Base-by-base conservation (phyloP, 2,329 filamentous ascomycete species). In the Pseudonectria foliicola region DNA sequence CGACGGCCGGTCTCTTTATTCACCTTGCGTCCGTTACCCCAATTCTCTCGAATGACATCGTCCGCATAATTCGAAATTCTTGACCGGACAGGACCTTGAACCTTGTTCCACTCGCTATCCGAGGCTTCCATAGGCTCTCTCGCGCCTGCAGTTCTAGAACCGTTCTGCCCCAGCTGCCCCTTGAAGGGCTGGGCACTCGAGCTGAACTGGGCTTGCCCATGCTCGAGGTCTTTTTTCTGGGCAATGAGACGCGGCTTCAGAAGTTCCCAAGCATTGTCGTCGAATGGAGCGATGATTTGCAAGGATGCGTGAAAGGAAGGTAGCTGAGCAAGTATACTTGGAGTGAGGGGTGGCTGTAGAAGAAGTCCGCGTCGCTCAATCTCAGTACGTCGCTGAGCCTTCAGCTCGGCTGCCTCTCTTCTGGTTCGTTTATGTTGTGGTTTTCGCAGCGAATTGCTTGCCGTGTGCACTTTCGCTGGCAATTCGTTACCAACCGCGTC, bases 271-370 rank as follows among this genome's bases (percentile, higher is more conserved):
- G 79, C 75, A 35, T 68, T 64, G 39, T 87, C 81, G 44, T 75
- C 79, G 48, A 90, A 64, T 13, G 80, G 78, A 15, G 74, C 70
- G 8, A 75, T 73, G 25, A 86, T 82, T 43, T 85, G 76, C 29
- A 84, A 71, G 21, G 85, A 80, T 25, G 81, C 82, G 52, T 82
- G 76, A 56, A 87, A 90, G 2, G 82, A 78, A 30, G 82, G 73
- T 59, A 87, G 84, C 50, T 82, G 78, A 36, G 71, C 71, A 38
- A 89, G 65, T 27, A 84, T 67, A 44, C 68, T 70, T 26, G 77
- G 61, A 31, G 66, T 62, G 37, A 90, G 63, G 2, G 84, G 80
- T 16, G 83, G 83, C 23, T 78, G 60, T 31, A 90, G 68, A 31
- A 73, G 66, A 55, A 73, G 61, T 51, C 81, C 85, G 18, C 82